A percentile compares a stretch with the other conserved stretches of the same genome.
Conservation (phyloP, 441 rosid genomes). For the Breynia disticha region DNA sequence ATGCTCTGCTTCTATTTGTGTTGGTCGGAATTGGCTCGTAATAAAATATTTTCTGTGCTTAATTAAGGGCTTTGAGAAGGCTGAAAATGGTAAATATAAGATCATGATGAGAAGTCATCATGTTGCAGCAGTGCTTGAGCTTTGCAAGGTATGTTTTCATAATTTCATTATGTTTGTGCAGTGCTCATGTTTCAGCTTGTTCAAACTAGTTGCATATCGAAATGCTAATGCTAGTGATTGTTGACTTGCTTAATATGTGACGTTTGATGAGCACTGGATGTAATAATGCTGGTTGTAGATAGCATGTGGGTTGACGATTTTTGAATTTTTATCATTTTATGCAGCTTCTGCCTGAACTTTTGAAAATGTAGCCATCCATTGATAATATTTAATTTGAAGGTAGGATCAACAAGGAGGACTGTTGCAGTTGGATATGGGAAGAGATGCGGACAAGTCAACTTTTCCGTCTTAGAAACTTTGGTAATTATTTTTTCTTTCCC, state of each 20-base stretch:
- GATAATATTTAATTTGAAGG: constrained; percentile 37
- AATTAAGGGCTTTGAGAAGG: constrained; percentile 58
- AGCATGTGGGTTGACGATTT: neutral
- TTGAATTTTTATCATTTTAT: constrained; percentile 4
- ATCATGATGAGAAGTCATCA: constrained; percentile 56
- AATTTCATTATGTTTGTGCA: constrained; percentile 5
- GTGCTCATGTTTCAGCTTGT: neutral
- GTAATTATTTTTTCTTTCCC: constrained; percentile 27
- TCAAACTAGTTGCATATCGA: constrained; percentile 1
- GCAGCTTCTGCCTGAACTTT: constrained; percentile 9
- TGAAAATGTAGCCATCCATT: constrained; percentile 8
- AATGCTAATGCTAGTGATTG: neutral
- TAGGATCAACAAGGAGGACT: constrained; percentile 77
- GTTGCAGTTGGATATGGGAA: constrained; percentile 71
- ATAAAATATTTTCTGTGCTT: neutral
- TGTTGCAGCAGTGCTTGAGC: constrained; percentile 63
- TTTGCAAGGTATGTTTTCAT: constrained; percentile 60
- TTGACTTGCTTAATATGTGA: too few species aligned
- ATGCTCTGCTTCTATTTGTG: constrained; percentile 11
- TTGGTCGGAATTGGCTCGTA: constrained; percentile 10
- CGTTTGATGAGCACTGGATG: neutral
- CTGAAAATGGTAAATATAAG: constrained; percentile 55
- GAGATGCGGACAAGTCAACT: constrained; percentile 75
- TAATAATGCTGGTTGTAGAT: too few species aligned
- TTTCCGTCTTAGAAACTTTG: constrained; percentile 64